phyloP scores from a whole-genome alignment of 2,329 filamentous ascomycete species.

The Monosporascus sp. region DNA sequence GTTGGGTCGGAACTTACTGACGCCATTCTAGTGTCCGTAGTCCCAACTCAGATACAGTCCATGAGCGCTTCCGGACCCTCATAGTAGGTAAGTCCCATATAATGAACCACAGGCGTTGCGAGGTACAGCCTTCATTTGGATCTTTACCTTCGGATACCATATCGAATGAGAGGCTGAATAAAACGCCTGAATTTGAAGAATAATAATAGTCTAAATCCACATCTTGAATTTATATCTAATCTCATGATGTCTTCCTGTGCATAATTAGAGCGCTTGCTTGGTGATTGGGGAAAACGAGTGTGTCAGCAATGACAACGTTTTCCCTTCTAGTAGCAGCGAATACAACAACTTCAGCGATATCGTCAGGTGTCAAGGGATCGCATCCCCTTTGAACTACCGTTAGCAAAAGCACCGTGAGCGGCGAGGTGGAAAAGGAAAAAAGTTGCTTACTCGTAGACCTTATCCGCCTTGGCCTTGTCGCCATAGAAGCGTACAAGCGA shows the following conservation, averaged over 20 bases:
- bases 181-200: not conserved
- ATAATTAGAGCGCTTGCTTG: slow-evolving; percentile 44
- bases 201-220: not conserved
- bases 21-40: no score
- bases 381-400: slow-evolving; percentile 18
- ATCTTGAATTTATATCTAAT: not conserved
- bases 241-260: slow-evolving; percentile 21
- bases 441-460: slow-evolving; percentile 54
- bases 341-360: slow-evolving; percentile 73
- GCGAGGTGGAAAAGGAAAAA: not conserved
- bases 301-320: slow-evolving; percentile 77
- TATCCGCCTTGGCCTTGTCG: slow-evolving; percentile 72
- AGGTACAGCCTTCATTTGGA: no score
- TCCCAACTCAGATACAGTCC: no score
- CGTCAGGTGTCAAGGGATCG: slow-evolving; percentile 70
- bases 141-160: no score
- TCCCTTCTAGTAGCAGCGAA: slow-evolving; percentile 71
- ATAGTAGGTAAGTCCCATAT: no score
- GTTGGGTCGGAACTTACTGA: no score
- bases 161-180: no score
- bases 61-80: no score
- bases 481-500: slow-evolving; percentile 71
- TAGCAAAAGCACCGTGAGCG: slow-evolving; percentile 5
- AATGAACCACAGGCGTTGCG: no score
- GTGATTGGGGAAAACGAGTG: slow-evolving; percentile 69